Evolutionary conservation across 2,329 filamentous ascomycete genomes (phyloP), one percentile per base, ranked within the genome.

Genomic region (Macrophomina pseudophaseolina): DNA sequence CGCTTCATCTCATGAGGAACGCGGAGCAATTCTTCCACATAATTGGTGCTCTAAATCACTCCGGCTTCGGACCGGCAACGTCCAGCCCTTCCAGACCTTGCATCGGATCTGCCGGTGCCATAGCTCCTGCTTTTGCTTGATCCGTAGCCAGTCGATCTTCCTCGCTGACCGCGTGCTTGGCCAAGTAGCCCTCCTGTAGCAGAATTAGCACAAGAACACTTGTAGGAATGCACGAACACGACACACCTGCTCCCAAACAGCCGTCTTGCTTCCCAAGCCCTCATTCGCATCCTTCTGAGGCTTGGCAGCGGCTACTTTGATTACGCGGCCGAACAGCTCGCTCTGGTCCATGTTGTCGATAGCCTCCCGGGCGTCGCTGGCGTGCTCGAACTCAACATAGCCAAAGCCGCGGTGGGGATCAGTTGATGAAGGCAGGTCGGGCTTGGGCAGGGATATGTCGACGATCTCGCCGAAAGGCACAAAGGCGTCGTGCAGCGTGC

Each of bases 321-420:
- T 90, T 14, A 95, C 90, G 68, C 92, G 88, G 11, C 95, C 96
- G 76, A 94, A 98, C 53, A 99, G 87, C 81, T 98, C 94, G 68
- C 94, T 91, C 78, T 97, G 93, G 76, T 99, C 93, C 94, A 99
- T 98, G 77, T 99, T 99, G 84, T 98, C 93, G 78, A 99, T 97
- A 60, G 95, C 95, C 80, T 98, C 94, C 74, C 90, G 90, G 33
- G 94, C 94, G 80, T 99, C 95, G 66, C 90, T 87, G 12, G 88
- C 85, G 66, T 93, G 87, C 73, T 97, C 93, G 75, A 92, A 99
- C 76, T 99, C 95, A 60, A 99, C 92, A 77, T 99, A 98, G 67
- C 94, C 95, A 79, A 98, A 99, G 0, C 96, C 95, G 63, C 94
- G 86, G 78, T 99, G 95, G 35, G 88, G 83, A 48, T 96, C 92